phyloP scores from a whole-genome alignment of 768 basidiomycete genomes.

The Boletus rubropictus region DNA sequence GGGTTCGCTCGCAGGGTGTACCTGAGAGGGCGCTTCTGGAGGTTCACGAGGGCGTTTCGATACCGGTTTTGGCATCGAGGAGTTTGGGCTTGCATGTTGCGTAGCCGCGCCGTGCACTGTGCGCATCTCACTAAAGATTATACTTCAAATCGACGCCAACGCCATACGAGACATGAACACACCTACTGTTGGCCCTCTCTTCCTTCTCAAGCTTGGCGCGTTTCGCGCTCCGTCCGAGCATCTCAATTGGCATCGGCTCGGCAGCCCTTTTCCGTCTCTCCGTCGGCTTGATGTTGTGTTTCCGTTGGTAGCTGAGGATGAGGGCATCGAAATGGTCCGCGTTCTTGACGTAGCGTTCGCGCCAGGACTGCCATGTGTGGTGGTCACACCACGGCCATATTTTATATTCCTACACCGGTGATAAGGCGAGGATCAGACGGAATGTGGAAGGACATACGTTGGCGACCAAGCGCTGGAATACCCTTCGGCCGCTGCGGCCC shows the following conservation, averaged over 20 bases:
- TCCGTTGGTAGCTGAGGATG: conserved; percentile 39
- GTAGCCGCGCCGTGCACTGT: neutral
- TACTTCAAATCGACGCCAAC: neutral
- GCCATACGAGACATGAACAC: neutral
- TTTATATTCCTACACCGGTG: conserved; percentile 28
- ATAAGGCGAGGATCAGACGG: neutral
- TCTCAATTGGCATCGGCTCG: neutral
- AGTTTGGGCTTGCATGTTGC: neutral
- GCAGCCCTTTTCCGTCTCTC: conserved; percentile 3
- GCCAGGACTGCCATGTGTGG: conserved; percentile 62
- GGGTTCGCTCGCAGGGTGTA: neutral
- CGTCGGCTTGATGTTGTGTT: conserved; percentile 16
- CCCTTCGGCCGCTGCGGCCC: conserved; percentile 42
- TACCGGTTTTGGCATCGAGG: neutral
- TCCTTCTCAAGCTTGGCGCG: conserved; percentile 1
- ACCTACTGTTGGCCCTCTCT: neutral
- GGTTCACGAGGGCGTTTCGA: neutral
- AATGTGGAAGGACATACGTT: conserved; percentile 37
- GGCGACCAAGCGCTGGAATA: conserved; percentile 40
- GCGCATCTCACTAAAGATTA: conserved; percentile 2
- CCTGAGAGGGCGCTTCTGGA: neutral
- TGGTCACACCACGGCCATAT: conserved; percentile 48
- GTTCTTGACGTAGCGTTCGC: conserved; percentile 51
- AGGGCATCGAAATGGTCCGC: conserved; percentile 34
- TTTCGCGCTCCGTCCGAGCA: neutral